These are phyloP conservation scores for Chlamydomonas sp. DNA, from an alignment of 139 green algal genomes.

Conservation along the genomic window DNA sequence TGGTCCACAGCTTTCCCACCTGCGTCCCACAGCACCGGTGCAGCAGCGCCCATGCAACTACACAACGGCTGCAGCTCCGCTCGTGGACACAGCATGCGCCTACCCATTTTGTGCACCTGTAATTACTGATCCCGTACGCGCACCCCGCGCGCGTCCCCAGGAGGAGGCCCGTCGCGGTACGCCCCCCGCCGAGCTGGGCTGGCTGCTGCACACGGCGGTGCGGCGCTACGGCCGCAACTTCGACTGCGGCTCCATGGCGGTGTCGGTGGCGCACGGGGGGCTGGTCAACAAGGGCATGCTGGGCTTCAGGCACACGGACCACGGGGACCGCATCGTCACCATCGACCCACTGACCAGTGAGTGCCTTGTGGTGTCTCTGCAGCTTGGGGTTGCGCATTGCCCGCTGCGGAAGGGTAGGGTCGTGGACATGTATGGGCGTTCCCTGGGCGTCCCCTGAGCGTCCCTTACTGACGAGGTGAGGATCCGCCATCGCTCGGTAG, in stretches of 20 bases:
- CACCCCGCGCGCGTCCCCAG: background rate
- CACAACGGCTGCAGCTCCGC: background rate
- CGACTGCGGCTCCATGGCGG: slow-evolving; percentile 9
- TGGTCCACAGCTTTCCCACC: background rate
- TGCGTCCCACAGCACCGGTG: background rate
- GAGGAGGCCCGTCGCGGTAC: slow-evolving; percentile 28
- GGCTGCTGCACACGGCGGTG: slow-evolving; percentile 31
- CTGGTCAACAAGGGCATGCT: slow-evolving; percentile 3
- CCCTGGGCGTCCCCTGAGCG: too few relatives aligned
- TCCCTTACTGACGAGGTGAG: too few relatives aligned
- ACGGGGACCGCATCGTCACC: slow-evolving; percentile 32
- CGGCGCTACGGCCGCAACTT: slow-evolving; percentile 35
- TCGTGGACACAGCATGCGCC: background rate
- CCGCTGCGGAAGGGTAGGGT: background rate
- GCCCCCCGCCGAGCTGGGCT: slow-evolving; percentile 35
- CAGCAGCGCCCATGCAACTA: background rate
- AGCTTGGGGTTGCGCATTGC: background rate
- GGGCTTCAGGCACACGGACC: background rate
- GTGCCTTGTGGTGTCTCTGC: background rate
- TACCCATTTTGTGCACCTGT: background rate
- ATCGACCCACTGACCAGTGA: slow-evolving; percentile 40
- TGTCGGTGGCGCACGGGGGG: slow-evolving; percentile 25
- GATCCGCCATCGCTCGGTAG: too few relatives aligned
- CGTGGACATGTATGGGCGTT: background rate
- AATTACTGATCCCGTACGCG: background rate